Conservation (phyloP, 805 yeast species). For the Sungouiozyma intestinalis region DNA sequence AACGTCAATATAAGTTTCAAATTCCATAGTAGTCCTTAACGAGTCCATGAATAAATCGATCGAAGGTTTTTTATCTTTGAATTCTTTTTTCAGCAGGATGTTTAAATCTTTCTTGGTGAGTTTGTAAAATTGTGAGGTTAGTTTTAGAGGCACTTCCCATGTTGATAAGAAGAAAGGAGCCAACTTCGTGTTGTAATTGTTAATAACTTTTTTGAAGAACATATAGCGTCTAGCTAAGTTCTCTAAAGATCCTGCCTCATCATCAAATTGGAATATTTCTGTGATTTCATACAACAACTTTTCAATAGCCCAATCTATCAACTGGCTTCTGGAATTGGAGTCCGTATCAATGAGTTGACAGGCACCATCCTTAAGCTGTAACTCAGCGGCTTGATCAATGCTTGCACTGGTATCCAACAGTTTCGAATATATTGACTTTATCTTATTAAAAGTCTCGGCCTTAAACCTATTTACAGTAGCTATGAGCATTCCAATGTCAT, state of each 20-base stretch:
- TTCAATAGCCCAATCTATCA: slow-evolving; percentile 63
- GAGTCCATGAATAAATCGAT: slow-evolving; percentile 60
- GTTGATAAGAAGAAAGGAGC: slow-evolving; percentile 48
- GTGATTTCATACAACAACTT: slow-evolving; percentile 63
- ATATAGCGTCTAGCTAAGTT: slow-evolving; percentile 74
- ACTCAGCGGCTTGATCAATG: slow-evolving; percentile 8
- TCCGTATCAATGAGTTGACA: slow-evolving; percentile 62
- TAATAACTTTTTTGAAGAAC: slow-evolving; percentile 64
- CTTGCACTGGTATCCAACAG: slow-evolving; percentile 6
- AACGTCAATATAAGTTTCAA: slow-evolving; percentile 65
- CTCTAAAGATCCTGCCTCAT: slow-evolving; percentile 92
- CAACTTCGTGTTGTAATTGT: slow-evolving; percentile 44
- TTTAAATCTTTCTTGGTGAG: slow-evolving; percentile 59
- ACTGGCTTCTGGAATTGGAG: slow-evolving; percentile 41
- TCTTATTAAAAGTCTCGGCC: slow-evolving; percentile 18
- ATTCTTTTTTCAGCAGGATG: slow-evolving; percentile 37
- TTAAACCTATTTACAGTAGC: slow-evolving; percentile 21
- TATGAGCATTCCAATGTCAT: slow-evolving; percentile 36
- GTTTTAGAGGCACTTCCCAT: slow-evolving; percentile 61
- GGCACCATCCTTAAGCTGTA: slow-evolving; percentile 41
- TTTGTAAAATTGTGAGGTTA: slow-evolving; percentile 55
- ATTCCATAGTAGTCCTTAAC: slow-evolving; percentile 68
- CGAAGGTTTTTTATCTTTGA: slow-evolving; percentile 34
- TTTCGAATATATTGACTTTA: slow-evolving; percentile 7
- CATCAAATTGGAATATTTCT: slow-evolving; percentile 63